Percentiles rank a stretch among this genome's conserved stretches.
These are phyloP conservation scores for Coemansia sp. DNA, from an alignment of 192 early-diverging fungal species.

Conservation along the genomic window DNA sequence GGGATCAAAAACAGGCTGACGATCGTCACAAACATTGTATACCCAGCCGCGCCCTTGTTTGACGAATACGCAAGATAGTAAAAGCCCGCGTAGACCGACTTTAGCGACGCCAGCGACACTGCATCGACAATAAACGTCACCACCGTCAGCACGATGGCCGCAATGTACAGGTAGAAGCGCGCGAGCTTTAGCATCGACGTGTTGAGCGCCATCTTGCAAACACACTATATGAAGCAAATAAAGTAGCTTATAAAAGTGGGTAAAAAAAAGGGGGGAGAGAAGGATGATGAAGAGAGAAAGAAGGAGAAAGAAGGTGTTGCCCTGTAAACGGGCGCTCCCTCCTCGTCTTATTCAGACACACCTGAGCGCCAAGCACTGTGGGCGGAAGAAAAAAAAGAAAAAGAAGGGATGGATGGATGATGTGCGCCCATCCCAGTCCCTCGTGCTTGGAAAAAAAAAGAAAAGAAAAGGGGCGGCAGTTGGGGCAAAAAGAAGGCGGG, in stretches of 20 bases:
- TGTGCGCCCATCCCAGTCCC: not conserved
- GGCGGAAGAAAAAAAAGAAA: conserved; percentile 8
- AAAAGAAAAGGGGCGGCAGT: not conserved
- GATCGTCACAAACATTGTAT: conserved; percentile 52
- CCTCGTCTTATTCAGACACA: too few species aligned
- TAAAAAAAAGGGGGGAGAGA: not conserved
- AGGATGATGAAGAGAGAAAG: not conserved
- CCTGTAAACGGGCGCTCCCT: too few species aligned
- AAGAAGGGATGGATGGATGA: not conserved
- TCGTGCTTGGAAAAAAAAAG: conserved; percentile 4
- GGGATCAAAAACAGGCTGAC: conserved; percentile 34
- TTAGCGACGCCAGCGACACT: conserved; percentile 32
- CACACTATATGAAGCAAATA: not conserved
- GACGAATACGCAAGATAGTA: not conserved
- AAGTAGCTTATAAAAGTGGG: not conserved
- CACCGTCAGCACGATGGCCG: conserved; percentile 25
- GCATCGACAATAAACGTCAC: conserved; percentile 49
- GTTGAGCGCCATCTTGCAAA: conserved; percentile 1
- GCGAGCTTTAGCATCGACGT: conserved; percentile 16
- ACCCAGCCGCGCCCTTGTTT: conserved; percentile 34
- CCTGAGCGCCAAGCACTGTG: too few species aligned
- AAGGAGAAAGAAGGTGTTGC: too few species aligned
- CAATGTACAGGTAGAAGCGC: conserved; percentile 40
- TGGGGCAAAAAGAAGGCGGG: not conserved
- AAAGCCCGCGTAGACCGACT: not conserved